Conservation (phyloP, 2,329 filamentous ascomycete genomes). For the Blastomyces gilchristii region DNA sequence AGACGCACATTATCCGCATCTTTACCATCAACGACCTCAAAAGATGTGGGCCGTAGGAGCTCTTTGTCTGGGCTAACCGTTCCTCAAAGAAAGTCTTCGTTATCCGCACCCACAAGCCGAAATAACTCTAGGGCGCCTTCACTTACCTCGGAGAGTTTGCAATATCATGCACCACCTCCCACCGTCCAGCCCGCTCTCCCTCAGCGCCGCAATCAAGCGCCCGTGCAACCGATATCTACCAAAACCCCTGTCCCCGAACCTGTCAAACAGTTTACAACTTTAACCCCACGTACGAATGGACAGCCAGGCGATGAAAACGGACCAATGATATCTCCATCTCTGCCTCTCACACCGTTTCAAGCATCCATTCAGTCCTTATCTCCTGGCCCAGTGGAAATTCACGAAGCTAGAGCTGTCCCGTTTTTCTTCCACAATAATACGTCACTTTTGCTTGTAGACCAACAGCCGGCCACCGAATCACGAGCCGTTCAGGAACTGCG, state of each 20-base stretch:
- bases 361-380: constrained; percentile 40
- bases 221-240: background rate
- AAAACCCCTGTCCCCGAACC: background rate
- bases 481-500: constrained; percentile 23
- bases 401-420: constrained; percentile 50
- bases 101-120: constrained; percentile 39
- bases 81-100: constrained; percentile 35
- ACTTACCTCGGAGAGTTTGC: constrained; percentile 35
- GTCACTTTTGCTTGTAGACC: constrained; percentile 54
- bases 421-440: constrained; percentile 55
- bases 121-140: constrained; percentile 37
- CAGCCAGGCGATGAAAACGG: constrained; percentile 3
- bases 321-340: constrained; percentile 1
- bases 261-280: background rate
- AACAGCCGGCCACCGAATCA: constrained; percentile 26
- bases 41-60: constrained; percentile 22
- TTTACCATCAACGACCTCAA: constrained; percentile 18
- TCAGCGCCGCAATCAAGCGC: background rate
- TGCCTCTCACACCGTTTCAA: constrained; percentile 22
- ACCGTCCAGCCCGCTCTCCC: background rate
- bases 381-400: constrained; percentile 46
- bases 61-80: constrained; percentile 25
- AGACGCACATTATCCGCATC: constrained; percentile 36
- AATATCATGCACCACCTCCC: constrained; percentile 23
- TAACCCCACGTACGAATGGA: background rate